phyloP scores from a whole-genome alignment of 1,139 yeast genomes.

The Taphrina pruni region DNA sequence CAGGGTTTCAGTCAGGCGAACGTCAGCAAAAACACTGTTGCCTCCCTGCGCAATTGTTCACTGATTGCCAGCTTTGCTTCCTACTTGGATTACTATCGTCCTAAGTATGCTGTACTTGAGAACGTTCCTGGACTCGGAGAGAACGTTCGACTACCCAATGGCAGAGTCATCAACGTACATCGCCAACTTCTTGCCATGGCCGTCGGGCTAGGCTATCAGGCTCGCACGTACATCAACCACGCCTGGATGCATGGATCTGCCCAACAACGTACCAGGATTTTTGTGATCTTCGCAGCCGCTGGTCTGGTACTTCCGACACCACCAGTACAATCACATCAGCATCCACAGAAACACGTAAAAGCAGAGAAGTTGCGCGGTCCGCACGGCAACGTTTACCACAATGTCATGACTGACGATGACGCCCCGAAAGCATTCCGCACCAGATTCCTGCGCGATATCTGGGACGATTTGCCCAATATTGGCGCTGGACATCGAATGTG shows the following conservation, averaged over 20 bases:
- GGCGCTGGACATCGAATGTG: constrained; percentile 6
- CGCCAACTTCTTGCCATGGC: constrained; percentile 19
- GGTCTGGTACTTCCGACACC: constrained; percentile 17
- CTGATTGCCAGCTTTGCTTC: constrained; percentile 25
- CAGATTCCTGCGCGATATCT: constrained; percentile 2
- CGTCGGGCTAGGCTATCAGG: constrained; percentile 21
- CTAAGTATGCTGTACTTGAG: constrained; percentile 28
- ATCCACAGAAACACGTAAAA: background rate
- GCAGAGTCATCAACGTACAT: constrained; percentile 11
- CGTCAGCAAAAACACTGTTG: background rate
- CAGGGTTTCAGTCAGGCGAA: constrained; percentile 30
- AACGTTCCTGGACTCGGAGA: constrained; percentile 14
- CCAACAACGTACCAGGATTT: constrained; percentile 15
- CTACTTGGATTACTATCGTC: constrained; percentile 26
- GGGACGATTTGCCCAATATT: constrained; percentile 23
- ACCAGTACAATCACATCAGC: constrained; percentile 17
- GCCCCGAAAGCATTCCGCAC: constrained; percentile 1
- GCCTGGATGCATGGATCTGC: constrained; percentile 23
- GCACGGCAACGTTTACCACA: constrained; percentile 5
- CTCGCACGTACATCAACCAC: constrained; percentile 4
- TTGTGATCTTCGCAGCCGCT: constrained; percentile 12
- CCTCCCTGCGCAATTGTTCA: constrained; percentile 22
- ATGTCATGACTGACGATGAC: constrained; percentile 1
- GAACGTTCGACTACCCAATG: constrained; percentile 6
- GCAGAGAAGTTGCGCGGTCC: constrained; percentile 3